phyloP scores from a whole-genome alignment of 2,329 filamentous ascomycete species.

The Penicillium aurantiogriseum region DNA sequence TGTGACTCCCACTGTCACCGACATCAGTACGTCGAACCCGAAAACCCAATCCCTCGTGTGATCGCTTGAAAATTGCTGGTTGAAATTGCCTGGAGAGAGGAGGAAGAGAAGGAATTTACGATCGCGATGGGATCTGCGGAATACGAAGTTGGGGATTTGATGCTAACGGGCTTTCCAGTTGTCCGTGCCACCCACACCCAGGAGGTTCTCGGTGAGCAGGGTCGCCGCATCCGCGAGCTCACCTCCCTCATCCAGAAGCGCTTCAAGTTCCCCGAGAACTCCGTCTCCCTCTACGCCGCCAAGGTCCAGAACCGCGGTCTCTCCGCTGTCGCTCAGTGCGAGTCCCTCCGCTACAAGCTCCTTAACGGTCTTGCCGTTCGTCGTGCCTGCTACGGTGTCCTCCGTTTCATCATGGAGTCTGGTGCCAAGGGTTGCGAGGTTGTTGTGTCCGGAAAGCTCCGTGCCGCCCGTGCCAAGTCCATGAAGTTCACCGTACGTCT shows the following conservation, averaged over 20 bases:
- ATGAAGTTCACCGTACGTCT: slow-evolving; percentile 97
- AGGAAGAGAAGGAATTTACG: slow-evolving; percentile 1
- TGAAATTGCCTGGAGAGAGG: slow-evolving; percentile 13
- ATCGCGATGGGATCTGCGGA: slow-evolving; percentile 4
- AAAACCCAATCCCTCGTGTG: slow-evolving; percentile 14
- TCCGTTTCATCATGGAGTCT: slow-evolving; percentile 99
- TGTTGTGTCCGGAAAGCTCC: slow-evolving; percentile 97
- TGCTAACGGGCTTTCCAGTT: slow-evolving; percentile 53
- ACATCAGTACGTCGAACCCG: slow-evolving; percentile 69
- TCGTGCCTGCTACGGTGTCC: slow-evolving; percentile 99
- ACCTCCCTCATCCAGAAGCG: slow-evolving; percentile 99
- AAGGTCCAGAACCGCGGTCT: slow-evolving; percentile 99
- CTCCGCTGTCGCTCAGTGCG: slow-evolving; percentile 99
- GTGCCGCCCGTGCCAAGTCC: slow-evolving; percentile 97
- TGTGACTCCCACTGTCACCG: slow-evolving; percentile 98
- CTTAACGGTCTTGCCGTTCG: slow-evolving; percentile 99
- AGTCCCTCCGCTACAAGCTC: slow-evolving; percentile 99
- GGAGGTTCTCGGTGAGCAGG: slow-evolving; percentile 99
- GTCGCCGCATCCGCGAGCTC: slow-evolving; percentile 99
- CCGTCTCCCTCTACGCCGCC: slow-evolving; percentile 98
- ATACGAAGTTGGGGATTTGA: slow-evolving; percentile 9
- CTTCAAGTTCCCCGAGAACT: slow-evolving; percentile 99
- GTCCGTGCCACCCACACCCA: slow-evolving; percentile 99
- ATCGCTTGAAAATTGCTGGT: slow-evolving; percentile 14
- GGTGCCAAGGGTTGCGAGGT: slow-evolving; percentile 99